A percentile compares a stretch with the other conserved stretches of the same genome.
These are phyloP conservation scores for Dendrothele bispora DNA, from an alignment of 768 basidiomycete genomes.

Conservation along the genomic window DNA sequence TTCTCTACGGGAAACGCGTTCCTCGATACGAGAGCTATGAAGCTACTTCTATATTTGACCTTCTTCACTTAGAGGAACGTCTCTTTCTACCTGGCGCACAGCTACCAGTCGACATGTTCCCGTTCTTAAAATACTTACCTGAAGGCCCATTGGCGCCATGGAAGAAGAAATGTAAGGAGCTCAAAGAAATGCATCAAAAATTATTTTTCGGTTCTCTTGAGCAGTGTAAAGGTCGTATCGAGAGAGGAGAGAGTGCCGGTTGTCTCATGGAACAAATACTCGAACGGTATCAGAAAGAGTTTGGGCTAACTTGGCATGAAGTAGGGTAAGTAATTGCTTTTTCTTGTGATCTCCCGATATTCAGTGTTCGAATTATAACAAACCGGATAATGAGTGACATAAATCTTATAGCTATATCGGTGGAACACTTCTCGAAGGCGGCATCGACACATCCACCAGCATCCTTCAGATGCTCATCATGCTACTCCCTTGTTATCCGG, in stretches of 20 bases:
- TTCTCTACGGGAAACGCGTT: conserved; percentile 30
- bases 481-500: too few species aligned
- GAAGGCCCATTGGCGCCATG: conserved; percentile 34
- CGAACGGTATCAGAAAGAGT: conserved; percentile 18
- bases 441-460: too few species aligned
- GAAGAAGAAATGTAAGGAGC: conserved; percentile 25
- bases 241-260: conserved; percentile 24
- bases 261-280: conserved; percentile 32
- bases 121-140: conserved; percentile 30
- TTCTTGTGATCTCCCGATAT: too few species aligned
- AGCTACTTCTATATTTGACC: conserved; percentile 24
- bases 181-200: conserved; percentile 22
- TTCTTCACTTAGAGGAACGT: conserved; percentile 22
- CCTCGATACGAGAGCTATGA: conserved; percentile 24
- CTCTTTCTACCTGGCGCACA: conserved; percentile 31
- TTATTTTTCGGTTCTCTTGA: conserved; percentile 29
- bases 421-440: too few species aligned
- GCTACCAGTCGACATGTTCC: conserved; percentile 35
- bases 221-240: conserved; percentile 22
- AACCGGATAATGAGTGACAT: too few species aligned
- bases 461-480: too few species aligned
- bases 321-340: conserved; percentile 25
- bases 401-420: too few species aligned
- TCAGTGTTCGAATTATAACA: too few species aligned
- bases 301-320: conserved; percentile 22